phyloP scores from a whole-genome alignment of 2,329 filamentous ascomycete genomes.

The Trichophyton simii region DNA sequence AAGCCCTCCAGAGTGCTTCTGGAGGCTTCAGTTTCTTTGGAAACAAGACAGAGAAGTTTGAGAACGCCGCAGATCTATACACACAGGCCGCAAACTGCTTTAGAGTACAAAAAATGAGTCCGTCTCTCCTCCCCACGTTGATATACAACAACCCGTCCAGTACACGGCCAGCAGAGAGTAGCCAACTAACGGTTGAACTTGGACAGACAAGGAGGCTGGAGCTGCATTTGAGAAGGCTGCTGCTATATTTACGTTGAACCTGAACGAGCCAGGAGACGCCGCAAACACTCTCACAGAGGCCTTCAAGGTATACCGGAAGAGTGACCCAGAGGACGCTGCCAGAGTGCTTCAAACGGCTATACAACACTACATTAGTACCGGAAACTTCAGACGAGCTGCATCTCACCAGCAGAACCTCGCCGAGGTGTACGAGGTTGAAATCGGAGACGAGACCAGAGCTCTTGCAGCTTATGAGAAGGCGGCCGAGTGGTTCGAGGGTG shows the following conservation, averaged over 20 bases:
- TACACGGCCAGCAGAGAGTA: neutral
- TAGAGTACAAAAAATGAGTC: slow-evolving; percentile 73
- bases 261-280: slow-evolving; percentile 86
- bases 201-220: slow-evolving; percentile 67
- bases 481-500: slow-evolving; percentile 77
- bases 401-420: slow-evolving; percentile 81
- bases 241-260: slow-evolving; percentile 61
- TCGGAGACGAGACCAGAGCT: slow-evolving; percentile 65
- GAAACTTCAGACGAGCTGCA: slow-evolving; percentile 82
- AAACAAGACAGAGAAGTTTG: slow-evolving; percentile 74
- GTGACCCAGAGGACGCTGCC: slow-evolving; percentile 69
- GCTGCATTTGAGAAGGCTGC: slow-evolving; percentile 77
- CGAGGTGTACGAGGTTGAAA: slow-evolving; percentile 71
- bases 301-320: slow-evolving; percentile 87
- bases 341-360: slow-evolving; percentile 69
- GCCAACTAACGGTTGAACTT: neutral
- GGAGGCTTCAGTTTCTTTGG: slow-evolving; percentile 85
- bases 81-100: slow-evolving; percentile 85
- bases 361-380: slow-evolving; percentile 72
- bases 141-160: neutral
- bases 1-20: slow-evolving; percentile 58
- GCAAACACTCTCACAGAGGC: slow-evolving; percentile 81
- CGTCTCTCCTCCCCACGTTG: slow-evolving; percentile 17
- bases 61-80: slow-evolving; percentile 78
- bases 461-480: slow-evolving; percentile 74